Conservation (phyloP, 257 asterid species). For the Jasminum sambac region DNA sequence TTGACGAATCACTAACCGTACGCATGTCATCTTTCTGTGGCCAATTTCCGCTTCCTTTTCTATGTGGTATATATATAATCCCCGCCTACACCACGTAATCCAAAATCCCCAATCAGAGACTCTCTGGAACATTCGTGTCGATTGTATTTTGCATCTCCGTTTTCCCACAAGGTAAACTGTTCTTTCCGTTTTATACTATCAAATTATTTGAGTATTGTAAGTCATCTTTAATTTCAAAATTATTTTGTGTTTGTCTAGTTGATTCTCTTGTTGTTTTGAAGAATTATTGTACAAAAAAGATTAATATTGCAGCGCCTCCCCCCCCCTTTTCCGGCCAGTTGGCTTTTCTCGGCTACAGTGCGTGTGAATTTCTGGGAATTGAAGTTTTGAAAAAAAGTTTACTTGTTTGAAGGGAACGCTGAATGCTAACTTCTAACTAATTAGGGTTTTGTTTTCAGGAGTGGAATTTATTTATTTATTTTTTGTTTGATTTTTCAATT, state of each 20-base stretch:
- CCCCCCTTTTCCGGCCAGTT: too few relatives aligned
- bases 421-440: not conserved
- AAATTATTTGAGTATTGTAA: not conserved
- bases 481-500: not conserved
- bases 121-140: not conserved
- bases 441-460: not conserved
- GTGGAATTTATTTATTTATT: not conserved
- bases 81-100: not conserved
- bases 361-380: not conserved
- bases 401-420: not conserved
- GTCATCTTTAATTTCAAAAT: not conserved
- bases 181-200: not conserved
- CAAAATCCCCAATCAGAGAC: not conserved
- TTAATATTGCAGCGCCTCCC: not conserved
- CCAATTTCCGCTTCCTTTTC: not conserved
- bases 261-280: not conserved
- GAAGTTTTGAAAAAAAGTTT: not conserved
- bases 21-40: not conserved
- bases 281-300: not conserved
- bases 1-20: slow-evolving; percentile 11
- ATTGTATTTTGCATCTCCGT: not conserved
- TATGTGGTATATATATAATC: not conserved
- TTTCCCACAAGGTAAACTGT: not conserved
- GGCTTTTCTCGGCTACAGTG: not conserved
- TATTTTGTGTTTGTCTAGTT: not conserved